These are phyloP conservation scores for Neurospora crassa DNA, from an alignment of 2,329 filamentous ascomycete species.

Conservation along the genomic window DNA sequence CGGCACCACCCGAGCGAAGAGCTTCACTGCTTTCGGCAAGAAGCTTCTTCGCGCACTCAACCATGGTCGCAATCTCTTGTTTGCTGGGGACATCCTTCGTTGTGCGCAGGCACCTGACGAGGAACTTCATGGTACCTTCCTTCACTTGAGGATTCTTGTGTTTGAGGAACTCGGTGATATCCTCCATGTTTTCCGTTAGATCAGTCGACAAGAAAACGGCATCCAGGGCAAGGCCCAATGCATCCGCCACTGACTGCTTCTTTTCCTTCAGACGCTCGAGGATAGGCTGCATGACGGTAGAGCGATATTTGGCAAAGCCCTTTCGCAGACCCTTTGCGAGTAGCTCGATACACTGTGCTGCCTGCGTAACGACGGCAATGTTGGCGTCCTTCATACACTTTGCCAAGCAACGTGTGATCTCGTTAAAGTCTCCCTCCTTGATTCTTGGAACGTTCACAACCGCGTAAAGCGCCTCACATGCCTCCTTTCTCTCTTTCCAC, in stretches of 20 bases:
- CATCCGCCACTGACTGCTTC: constrained; percentile 81
- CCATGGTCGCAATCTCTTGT: constrained; percentile 71
- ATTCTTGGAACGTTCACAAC: constrained; percentile 79
- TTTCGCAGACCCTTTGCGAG: constrained; percentile 78
- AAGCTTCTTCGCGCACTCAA: constrained; percentile 83
- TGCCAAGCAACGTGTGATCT: constrained; percentile 73
- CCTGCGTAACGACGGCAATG: constrained; percentile 84
- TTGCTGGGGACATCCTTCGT: constrained; percentile 79
- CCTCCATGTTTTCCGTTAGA: constrained; percentile 81
- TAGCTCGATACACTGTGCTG: constrained; percentile 84
- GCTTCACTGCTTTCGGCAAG: constrained; percentile 81
- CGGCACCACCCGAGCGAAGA: constrained; percentile 79
- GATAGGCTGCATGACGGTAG: constrained; percentile 75
- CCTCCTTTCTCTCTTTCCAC: constrained; percentile 98
- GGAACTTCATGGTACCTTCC: constrained; percentile 85
- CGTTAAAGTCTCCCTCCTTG: constrained; percentile 81
- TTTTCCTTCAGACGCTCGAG: constrained; percentile 97
- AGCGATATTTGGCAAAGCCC: constrained; percentile 70
- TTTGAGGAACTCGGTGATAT: constrained; percentile 72
- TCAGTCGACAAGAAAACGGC: constrained; percentile 54
- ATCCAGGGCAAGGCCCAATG: constrained; percentile 77
- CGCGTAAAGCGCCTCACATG: constrained; percentile 69
- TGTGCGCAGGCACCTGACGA: constrained; percentile 77
- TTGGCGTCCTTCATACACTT: constrained; percentile 99
- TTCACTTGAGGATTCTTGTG: constrained; percentile 99